Conservation (phyloP, 2,329 filamentous ascomycete species). For the Harringtonia aguacate region DNA sequence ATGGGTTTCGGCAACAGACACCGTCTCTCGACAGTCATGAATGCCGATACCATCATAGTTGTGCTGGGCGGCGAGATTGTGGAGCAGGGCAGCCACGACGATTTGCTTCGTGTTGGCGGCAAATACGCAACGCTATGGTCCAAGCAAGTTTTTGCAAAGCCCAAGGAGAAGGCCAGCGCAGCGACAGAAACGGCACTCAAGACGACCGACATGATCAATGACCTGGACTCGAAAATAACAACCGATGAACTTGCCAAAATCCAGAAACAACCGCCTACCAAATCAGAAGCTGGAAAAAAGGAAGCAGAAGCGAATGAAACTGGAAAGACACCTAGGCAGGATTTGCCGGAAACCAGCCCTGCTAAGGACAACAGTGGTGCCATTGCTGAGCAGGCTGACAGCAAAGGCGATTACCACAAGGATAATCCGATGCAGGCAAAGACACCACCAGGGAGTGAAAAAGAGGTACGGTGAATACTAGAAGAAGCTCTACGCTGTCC, state of each 20-base stretch:
- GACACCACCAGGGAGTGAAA: constrained; percentile 27
- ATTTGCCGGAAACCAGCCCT: neutral
- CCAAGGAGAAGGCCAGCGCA: constrained; percentile 27
- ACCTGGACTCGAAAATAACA: constrained; percentile 24
- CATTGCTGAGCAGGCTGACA: constrained; percentile 8
- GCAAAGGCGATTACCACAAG: constrained; percentile 8
- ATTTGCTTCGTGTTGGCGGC: constrained; percentile 45
- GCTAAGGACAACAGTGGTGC: constrained; percentile 1
- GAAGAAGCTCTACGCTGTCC: constrained; percentile 24
- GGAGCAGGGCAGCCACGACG: constrained; percentile 52
- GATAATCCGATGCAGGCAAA: constrained; percentile 12
- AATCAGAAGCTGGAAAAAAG: neutral
- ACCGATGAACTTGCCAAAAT: constrained; percentile 24
- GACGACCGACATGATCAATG: constrained; percentile 21
- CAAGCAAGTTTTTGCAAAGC: constrained; percentile 41
- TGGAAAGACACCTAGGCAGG: too few relatives aligned
- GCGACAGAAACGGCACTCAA: constrained; percentile 13
- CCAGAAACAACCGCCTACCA: constrained; percentile 10
- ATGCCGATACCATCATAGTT: constrained; percentile 57
- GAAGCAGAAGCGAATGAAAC: neutral
- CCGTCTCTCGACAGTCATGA: constrained; percentile 60
- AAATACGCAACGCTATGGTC: constrained; percentile 57
- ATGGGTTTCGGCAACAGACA: constrained; percentile 31
- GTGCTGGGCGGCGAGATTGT: constrained; percentile 50
- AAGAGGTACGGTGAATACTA: constrained; percentile 35